Percentiles rank a stretch among this genome's conserved stretches.
phyloP scores from a whole-genome alignment of 108 stramenopile species.

The Fistulifera pelliculosa region DNA sequence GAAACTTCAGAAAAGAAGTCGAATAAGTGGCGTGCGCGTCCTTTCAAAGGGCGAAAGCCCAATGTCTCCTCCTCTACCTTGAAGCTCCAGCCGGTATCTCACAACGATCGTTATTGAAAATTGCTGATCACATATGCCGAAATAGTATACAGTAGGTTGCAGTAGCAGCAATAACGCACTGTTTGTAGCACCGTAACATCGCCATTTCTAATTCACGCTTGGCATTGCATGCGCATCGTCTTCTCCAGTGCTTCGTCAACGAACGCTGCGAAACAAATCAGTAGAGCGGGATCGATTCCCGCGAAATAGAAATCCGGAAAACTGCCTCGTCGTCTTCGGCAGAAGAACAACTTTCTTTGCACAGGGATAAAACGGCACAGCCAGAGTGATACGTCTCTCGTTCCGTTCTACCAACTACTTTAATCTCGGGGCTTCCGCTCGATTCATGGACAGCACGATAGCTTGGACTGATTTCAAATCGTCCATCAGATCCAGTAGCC shows the following conservation, averaged over 20 bases:
- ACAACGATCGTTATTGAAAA: too few relatives aligned
- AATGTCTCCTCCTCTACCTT: too few relatives aligned
- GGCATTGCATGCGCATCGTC: constrained; percentile 19
- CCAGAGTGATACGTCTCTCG: constrained; percentile 11
- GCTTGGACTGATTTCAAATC: constrained; percentile 17
- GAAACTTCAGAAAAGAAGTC: too few relatives aligned
- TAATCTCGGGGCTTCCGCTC: constrained; percentile 11
- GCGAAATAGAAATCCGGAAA: constrained; percentile 14
- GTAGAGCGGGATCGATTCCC: constrained; percentile 25
- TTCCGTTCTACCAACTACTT: constrained; percentile 16
- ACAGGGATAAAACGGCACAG: constrained; percentile 15
- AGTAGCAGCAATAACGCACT: too few relatives aligned
- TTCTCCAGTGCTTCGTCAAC: constrained; percentile 23
- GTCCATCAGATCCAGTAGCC: constrained; percentile 15
- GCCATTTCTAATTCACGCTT: too few relatives aligned
- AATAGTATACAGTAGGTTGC: too few relatives aligned
- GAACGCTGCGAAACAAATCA: constrained; percentile 23
- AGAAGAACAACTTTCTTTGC: not conserved
- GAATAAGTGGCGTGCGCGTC: too few relatives aligned
- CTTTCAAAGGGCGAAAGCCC: too few relatives aligned
- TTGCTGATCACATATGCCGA: too few relatives aligned
- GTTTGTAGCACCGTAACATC: too few relatives aligned
- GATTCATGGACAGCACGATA: constrained; percentile 7
- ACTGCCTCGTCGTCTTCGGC: not conserved
- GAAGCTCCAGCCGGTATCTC: too few relatives aligned